Evolutionary conservation across 352 stramenopile species (phyloP), one percentile per base, ranked within the genome.

Genomic region (Phytophthora multivora): DNA sequence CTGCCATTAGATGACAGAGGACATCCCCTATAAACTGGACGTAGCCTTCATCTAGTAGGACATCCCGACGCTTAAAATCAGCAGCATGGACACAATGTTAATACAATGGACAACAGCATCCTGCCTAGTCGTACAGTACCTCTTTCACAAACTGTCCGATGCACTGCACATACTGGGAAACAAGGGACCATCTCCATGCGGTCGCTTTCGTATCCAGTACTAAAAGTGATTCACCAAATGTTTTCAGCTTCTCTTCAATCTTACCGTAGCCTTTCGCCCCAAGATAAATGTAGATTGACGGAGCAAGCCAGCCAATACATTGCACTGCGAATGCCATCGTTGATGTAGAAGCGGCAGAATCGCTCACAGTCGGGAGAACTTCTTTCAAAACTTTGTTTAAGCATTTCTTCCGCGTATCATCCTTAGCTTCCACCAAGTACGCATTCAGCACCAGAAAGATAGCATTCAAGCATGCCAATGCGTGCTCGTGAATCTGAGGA

Each of bases 371-470:
- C 0, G 79, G 80, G 4, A 95, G 59, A 30, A 91, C 56, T 16
- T 93, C 80, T 40, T 93, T 91, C 25, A 92, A 47, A 38, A 95
- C 78, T 35, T 78, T 83, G 41, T 92, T 89, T 38, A 92, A 56
- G 10, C 67, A 67, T 41, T 88, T 90, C 51, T 93, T 95, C 21
- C 73, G 71, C 38, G 35, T 39, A 11, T 88, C 75, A 19, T 87
- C 69, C 26, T 77, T 79, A 15, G 66, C 58, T n/a, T 62, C 48
- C 12, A 64, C 59, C 26, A 93, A 47, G 7, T 74, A 80, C 9
- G 45, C 36, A 26, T 77, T 78, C 16, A 90, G 47, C 3, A 69
- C 58, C n/a, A 63, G 33, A 19, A 95, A 69, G 2, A 89, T 59
- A 11, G 59, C 56, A 45, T 80, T 77, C 0, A 79, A 77, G 25